phyloP scores from a whole-genome alignment of 1,284 basidiomycete genomes.

The Trametes versicolor region DNA sequence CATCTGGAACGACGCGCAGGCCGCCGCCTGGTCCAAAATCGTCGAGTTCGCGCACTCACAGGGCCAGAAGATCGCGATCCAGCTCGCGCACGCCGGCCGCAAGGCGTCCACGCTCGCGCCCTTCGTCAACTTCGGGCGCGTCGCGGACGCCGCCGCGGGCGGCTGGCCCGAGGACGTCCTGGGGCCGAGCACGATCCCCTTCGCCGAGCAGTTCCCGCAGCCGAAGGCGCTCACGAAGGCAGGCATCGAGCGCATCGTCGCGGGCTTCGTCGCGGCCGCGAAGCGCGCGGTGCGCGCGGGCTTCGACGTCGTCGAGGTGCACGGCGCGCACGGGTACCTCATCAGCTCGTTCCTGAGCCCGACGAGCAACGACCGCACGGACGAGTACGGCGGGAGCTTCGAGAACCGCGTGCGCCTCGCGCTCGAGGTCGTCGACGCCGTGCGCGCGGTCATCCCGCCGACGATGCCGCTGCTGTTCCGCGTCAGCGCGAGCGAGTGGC shows the following conservation, averaged over 20 bases:
- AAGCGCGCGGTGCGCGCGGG: slow-evolving; percentile 64
- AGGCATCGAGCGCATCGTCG: slow-evolving; percentile 67
- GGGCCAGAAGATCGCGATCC: slow-evolving; percentile 73
- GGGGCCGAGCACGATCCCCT: slow-evolving; percentile 66
- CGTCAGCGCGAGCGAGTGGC: slow-evolving; percentile 66
- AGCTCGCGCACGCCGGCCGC: slow-evolving; percentile 81
- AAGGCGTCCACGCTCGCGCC: slow-evolving; percentile 75
- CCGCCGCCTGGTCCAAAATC: slow-evolving; percentile 70
- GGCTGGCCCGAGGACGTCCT: slow-evolving; percentile 71
- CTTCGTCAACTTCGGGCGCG: slow-evolving; percentile 55
- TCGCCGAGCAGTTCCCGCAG: slow-evolving; percentile 54
- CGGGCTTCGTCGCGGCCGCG: slow-evolving; percentile 68
- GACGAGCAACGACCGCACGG: slow-evolving; percentile 61
- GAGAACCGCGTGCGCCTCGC: slow-evolving; percentile 62
- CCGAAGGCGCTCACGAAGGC: slow-evolving; percentile 64
- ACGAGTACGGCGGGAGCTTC: slow-evolving; percentile 66
- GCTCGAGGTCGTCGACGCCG: slow-evolving; percentile 58
- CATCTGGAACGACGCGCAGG: slow-evolving; percentile 79
- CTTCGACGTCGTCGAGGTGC: slow-evolving; percentile 50
- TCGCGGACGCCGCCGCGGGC: slow-evolving; percentile 51
- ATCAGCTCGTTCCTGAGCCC: slow-evolving; percentile 62
- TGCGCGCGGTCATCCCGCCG: slow-evolving; percentile 59
- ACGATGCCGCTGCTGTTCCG: slow-evolving; percentile 72
- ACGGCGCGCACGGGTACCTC: slow-evolving; percentile 54
- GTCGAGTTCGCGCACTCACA: slow-evolving; percentile 76